Conservation (phyloP, 139 green algal genomes). For the Chlamydomonas sphaeroides region DNA sequence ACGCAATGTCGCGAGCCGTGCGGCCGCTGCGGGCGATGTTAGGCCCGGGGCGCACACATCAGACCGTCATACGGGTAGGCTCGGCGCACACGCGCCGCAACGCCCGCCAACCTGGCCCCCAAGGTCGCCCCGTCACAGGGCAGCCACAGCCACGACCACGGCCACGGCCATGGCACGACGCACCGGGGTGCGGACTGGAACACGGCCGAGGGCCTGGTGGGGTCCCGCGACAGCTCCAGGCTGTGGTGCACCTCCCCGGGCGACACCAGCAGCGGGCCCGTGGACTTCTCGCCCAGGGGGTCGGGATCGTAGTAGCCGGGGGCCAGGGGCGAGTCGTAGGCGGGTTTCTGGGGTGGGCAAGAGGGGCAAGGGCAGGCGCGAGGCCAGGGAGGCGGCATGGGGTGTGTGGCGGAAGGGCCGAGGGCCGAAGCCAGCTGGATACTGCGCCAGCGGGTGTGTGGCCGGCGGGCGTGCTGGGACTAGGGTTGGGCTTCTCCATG, state of each 20-base stretch:
- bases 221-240: conserved; percentile 25
- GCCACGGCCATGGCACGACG: neutral
- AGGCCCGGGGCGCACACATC: no score
- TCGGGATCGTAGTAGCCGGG: conserved; percentile 35
- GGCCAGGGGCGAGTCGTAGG: conserved; percentile 6
- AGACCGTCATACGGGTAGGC: no score
- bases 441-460: no score
- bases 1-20: conserved; percentile 13
- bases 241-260: conserved; percentile 25
- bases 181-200: conserved; percentile 35
- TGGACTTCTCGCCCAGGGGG: conserved; percentile 37
- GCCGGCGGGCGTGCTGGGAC: no score
- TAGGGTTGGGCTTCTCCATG: no score
- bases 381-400: no score
- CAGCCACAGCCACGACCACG: neutral
- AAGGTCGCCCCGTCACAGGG: no score
- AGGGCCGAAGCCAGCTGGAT: no score
- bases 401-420: no score
- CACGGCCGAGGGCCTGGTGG: conserved; percentile 22
- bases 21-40: conserved; percentile 14
- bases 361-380: neutral
- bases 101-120: no score
- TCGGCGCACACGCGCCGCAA: no score
- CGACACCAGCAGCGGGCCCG: neutral
- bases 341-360: conserved; percentile 8